Evolutionary conservation across 2,329 filamentous ascomycete genomes (phyloP).

Genomic region (Botrytis cinerea): DNA sequence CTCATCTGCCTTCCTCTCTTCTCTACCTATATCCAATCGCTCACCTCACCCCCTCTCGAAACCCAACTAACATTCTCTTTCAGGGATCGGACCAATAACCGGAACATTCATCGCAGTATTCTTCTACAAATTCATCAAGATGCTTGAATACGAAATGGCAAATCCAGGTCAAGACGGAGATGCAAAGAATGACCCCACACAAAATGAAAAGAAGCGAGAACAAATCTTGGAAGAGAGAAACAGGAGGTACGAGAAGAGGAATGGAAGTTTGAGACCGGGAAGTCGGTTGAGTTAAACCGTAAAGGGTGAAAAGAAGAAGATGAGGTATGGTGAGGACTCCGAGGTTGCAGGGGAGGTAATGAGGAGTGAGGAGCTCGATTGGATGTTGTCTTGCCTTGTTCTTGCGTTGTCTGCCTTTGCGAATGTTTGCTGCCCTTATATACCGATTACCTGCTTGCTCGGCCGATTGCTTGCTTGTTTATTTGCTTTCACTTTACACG

Average conservation of each 20-base stretch:
- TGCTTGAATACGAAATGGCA: conserved; percentile 53
- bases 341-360: neutral
- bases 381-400: neutral
- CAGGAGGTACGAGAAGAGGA: conserved; percentile 10
- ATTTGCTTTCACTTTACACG: neutral
- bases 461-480: neutral
- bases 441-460: neutral
- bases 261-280: neutral
- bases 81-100: conserved; percentile 52
- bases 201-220: conserved; percentile 17
- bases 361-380: neutral
- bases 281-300: conserved; percentile 2
- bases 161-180: conserved; percentile 40
- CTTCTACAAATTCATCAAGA: conserved; percentile 53
- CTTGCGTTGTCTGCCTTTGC: neutral
- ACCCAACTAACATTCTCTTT: neutral
- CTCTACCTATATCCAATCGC: no score
- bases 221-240: conserved; percentile 19
- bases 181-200: conserved; percentile 22
- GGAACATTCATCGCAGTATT: conserved; percentile 51
- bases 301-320: neutral
- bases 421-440: neutral
- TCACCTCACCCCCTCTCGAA: neutral
- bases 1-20: neutral
- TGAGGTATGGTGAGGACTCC: neutral